These are phyloP conservation scores for Oenanthe sinensis DNA, from an alignment of 129 eudicot genomes.

Conservation along the genomic window DNA sequence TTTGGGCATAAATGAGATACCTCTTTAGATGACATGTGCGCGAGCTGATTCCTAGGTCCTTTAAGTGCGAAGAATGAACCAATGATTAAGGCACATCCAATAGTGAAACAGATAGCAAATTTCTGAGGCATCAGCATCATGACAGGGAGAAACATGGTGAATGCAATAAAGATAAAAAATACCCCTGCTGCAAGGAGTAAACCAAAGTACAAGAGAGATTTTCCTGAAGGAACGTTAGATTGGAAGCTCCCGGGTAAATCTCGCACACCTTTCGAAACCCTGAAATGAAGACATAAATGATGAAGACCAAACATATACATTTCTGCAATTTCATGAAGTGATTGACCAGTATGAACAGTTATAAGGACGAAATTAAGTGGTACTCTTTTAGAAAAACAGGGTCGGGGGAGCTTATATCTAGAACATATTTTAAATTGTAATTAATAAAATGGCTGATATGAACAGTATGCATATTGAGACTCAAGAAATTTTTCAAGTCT, in stretches of 20 bases:
- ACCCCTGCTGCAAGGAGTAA: slow-evolving; percentile 75
- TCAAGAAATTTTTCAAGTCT: neutral
- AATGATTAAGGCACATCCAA: slow-evolving; percentile 50
- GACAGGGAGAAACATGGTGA: slow-evolving; percentile 94
- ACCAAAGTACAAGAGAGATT: slow-evolving; percentile 63
- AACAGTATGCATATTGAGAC: neutral
- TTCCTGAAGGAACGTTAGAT: slow-evolving; percentile 67
- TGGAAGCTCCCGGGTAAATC: slow-evolving; percentile 78
- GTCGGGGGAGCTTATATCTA: too few relatives aligned
- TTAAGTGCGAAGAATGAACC: slow-evolving; percentile 91
- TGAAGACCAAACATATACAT: neutral
- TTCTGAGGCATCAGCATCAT: slow-evolving; percentile 82
- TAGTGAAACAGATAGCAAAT: slow-evolving; percentile 13
- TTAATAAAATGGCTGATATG: neutral
- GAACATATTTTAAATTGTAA: too few relatives aligned
- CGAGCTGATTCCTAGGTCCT: slow-evolving; percentile 81
- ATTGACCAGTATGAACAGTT: neutral
- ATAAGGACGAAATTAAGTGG: neutral
- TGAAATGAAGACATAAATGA: slow-evolving; percentile 14
- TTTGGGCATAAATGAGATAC: slow-evolving; percentile 24
- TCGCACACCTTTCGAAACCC: slow-evolving; percentile 85
- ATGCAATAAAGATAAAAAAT: slow-evolving; percentile 72
- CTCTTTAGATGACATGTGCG: slow-evolving; percentile 92
- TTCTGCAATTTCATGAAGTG: neutral
- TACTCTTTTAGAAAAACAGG: neutral